Percentiles rank a stretch among this genome's conserved stretches.
phyloP scores from a whole-genome alignment of 768 basidiomycete genomes.

The Agrocybe praecox region DNA sequence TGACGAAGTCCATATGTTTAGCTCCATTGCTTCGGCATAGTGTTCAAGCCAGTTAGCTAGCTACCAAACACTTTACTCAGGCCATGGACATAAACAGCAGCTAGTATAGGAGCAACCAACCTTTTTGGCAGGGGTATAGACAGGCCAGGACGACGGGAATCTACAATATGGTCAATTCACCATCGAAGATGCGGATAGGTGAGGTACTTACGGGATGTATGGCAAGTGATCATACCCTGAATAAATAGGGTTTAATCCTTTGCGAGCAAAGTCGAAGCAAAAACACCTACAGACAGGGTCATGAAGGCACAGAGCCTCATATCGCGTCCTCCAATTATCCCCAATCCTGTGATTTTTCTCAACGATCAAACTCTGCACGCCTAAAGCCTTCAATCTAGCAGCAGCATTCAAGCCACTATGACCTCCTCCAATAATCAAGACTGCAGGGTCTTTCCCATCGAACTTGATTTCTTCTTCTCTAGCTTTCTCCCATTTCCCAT shows the following conservation, averaged over 20 bases:
- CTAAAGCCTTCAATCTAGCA: conserved; percentile 64
- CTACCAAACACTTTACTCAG: conserved; percentile 12
- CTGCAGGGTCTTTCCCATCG: conserved; percentile 53
- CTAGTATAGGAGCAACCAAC: conserved; percentile 8
- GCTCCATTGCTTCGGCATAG: conserved; percentile 38
- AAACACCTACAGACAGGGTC: conserved; percentile 60
- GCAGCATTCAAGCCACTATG: conserved; percentile 70
- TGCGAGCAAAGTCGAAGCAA: neutral
- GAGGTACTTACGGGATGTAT: conserved; percentile 52
- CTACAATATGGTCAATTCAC: conserved; percentile 7
- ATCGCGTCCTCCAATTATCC: conserved; percentile 67
- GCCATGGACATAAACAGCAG: conserved; percentile 25
- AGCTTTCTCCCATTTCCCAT: conserved; percentile 57
- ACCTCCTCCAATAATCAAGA: conserved; percentile 65
- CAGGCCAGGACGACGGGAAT: conserved; percentile 34
- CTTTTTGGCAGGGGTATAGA: conserved; percentile 30
- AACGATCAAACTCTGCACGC: conserved; percentile 59
- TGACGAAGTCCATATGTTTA: conserved; percentile 53
- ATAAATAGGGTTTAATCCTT: neutral
- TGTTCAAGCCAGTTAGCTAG: conserved; percentile 34
- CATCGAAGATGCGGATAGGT: conserved; percentile 22
- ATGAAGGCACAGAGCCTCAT: conserved; percentile 68
- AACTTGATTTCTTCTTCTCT: conserved; percentile 47
- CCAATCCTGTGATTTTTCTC: conserved; percentile 65
- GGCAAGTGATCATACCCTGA: conserved; percentile 60